A percentile compares a stretch with the other conserved stretches of the same genome.
Conservation (phyloP, 768 basidiomycete genomes). For the Naganishia onofrii region DNA sequence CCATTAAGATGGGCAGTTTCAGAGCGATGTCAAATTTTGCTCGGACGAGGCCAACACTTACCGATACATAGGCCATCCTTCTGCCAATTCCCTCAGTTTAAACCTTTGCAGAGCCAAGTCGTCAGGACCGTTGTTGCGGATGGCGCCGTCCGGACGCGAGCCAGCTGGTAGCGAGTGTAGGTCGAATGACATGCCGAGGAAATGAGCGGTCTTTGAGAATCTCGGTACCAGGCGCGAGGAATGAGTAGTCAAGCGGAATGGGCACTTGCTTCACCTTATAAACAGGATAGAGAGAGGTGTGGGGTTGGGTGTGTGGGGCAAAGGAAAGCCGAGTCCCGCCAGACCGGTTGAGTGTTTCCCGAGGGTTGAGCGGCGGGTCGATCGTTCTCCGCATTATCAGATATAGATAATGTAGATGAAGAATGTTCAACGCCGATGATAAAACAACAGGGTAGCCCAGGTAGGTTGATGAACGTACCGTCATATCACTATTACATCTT, state of each 20-base stretch:
- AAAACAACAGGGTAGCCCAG: too few species aligned
- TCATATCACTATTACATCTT: too few species aligned
- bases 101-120: conserved; percentile 17
- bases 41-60: neutral
- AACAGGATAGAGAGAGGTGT: too few species aligned
- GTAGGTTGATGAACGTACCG: too few species aligned
- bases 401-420: too few species aligned
- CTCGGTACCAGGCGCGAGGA: neutral
- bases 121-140: conserved; percentile 27
- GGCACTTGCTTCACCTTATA: too few species aligned
- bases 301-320: too few species aligned
- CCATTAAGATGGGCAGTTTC: neutral
- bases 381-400: too few species aligned
- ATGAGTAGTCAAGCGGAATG: neutral
- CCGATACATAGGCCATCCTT: conserved; percentile 29
- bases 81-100: conserved; percentile 26
- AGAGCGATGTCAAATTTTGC: neutral
- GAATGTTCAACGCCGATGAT: too few species aligned
- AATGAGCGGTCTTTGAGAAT: neutral
- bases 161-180: conserved; percentile 26
- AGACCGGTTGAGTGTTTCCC: too few species aligned
- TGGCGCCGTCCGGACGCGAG: conserved; percentile 23
- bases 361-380: too few species aligned
- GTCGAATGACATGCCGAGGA: conserved; percentile 2
- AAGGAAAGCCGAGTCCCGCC: too few species aligned